Base-by-base conservation (phyloP, 108 stramenopile species). In the Skeletonema marinoi region DNA sequence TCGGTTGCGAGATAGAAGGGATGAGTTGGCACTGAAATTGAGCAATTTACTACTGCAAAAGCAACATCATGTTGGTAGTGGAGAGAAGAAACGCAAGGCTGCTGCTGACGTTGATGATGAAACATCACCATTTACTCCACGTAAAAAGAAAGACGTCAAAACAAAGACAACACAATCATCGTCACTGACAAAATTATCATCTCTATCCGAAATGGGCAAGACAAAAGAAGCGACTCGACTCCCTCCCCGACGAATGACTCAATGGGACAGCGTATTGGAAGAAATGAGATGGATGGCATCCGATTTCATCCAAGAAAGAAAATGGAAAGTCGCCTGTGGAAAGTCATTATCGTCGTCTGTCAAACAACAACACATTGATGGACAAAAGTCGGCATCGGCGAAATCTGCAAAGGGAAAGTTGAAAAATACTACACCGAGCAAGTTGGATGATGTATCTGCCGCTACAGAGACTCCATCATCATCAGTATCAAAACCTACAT, bases 221-320 rank as follows among this genome's bases (percentile, higher is more conserved):
- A 2, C 9, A 10, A 56, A 56, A 25, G 25, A 56, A 56, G 54
- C 54, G 13, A 65, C 51, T 46, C 64, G 82, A 35, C 61, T 92
- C 10, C 92, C 95, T 17, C 35, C 63, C 16, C 84, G 95, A 35
- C 83, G 91, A 11, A 87, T 85, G 54, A 93, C 94, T 2, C 91
- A 92, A 13, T 97, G 94, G 94, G 96, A 97, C 75, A 78, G 56
- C 38, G 30, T 97, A 16, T 63, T 97, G 59, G 87, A 95, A 56
- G 96, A 97, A 83, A 95, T 97, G 94, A 66, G 79, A 71, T 97
- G 94, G 92, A 71, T 94, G 75, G 87, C 93, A 12, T 83, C 89
- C 4, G 96, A 97, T 81, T 97, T 95, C 79, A 84, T 86, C 38
- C 89, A 93, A 74, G 96, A 97, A 73, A 77, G 93, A 9, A 93